A percentile compares a stretch with the other conserved stretches of the same genome.
These are phyloP conservation scores for Blastomyces silverae DNA, from an alignment of 2,329 filamentous ascomycete genomes.

Conservation along the genomic window DNA sequence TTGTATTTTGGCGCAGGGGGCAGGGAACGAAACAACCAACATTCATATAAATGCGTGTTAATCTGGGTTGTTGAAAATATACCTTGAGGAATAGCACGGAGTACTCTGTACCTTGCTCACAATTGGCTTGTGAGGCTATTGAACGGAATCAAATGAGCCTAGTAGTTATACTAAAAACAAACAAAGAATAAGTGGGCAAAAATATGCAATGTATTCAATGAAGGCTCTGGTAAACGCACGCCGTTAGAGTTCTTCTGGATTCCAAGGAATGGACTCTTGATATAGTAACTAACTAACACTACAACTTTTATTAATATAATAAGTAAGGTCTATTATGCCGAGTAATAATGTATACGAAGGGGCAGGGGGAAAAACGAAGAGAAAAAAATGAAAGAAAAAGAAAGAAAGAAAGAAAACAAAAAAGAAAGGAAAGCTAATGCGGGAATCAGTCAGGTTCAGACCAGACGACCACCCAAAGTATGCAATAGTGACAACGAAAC, in stretches of 20 bases:
- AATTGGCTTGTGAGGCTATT: neutral
- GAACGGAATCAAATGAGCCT: neutral
- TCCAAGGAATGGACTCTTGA: neutral
- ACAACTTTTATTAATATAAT: neutral
- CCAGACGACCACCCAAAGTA: no score
- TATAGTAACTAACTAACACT: neutral
- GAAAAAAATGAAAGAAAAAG: no score
- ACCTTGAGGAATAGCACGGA: neutral
- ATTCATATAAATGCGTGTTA: neutral
- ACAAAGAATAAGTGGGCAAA: neutral
- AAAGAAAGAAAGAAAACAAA: neutral
- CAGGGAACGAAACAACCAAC: neutral
- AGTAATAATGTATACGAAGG: neutral
- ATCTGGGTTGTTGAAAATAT: neutral
- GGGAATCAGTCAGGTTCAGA: no score
- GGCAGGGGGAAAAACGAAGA: no score
- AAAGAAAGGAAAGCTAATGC: no score
- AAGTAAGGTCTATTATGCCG: neutral
- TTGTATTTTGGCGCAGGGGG: neutral
- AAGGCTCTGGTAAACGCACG: no score
- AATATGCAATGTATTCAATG: no score
- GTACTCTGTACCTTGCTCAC: neutral
- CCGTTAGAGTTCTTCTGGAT: neutral
- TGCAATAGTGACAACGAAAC: no score
- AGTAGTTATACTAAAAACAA: neutral